These are phyloP conservation scores for Aspergillus puulaauensis DNA, from an alignment of 2,329 filamentous ascomycete species.

Conservation along the genomic window DNA sequence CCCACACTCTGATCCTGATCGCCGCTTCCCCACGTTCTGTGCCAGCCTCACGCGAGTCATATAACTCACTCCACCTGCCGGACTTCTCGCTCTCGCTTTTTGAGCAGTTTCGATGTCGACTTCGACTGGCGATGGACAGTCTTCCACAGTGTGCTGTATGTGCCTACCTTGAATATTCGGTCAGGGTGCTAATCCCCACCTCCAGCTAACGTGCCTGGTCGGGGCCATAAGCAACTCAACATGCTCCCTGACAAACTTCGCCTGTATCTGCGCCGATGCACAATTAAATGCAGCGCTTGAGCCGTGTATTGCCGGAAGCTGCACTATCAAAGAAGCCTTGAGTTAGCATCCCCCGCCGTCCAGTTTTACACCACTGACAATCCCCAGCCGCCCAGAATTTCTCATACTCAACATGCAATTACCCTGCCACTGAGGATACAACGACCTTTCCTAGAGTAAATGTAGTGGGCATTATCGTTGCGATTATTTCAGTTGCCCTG, in stretches of 20 bases:
- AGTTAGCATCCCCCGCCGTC: not conserved
- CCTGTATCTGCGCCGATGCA: not conserved
- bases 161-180: no score
- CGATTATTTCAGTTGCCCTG: not conserved
- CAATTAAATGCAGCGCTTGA: not conserved
- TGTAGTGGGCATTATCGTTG: not conserved
- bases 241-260: not conserved
- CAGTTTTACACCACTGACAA: not conserved
- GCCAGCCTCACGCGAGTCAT: not conserved
- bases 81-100: not conserved
- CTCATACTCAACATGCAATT: conserved; percentile 1
- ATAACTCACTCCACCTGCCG: not conserved
- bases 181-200: not conserved
- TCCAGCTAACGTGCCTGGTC: not conserved
- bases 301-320: not conserved
- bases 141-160: not conserved
- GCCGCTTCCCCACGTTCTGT: no score
- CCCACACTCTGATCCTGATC: no score
- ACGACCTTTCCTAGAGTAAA: not conserved
- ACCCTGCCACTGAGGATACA: not conserved
- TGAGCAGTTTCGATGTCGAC: no score
- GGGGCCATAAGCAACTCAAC: not conserved
- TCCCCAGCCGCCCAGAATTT: not conserved
- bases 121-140: not conserved
- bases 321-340: not conserved